phyloP scores from a whole-genome alignment of 208 protist species.

The Naegleria fowleri region DNA sequence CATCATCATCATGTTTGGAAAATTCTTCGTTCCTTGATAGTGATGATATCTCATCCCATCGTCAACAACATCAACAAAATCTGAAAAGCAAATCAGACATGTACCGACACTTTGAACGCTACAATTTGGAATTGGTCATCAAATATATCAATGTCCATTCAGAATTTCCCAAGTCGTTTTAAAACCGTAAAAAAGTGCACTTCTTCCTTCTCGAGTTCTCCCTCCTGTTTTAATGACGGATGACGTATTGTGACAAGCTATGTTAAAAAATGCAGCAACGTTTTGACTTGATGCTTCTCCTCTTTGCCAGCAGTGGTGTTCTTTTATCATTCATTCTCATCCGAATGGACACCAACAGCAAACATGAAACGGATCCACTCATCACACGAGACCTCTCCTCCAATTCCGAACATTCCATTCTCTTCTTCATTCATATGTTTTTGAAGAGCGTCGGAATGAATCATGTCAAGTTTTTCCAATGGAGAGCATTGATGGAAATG shows the following conservation, averaged over 20 bases:
- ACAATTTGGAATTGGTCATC: neutral
- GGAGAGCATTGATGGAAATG: neutral
- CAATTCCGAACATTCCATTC: neutral
- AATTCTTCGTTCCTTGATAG: too few species aligned
- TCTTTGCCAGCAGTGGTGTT: neutral
- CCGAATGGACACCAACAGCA: neutral
- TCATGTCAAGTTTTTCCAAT: neutral
- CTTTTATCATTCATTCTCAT: neutral
- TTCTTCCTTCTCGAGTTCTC: too few species aligned
- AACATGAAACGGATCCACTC: neutral
- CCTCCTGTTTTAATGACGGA: too few species aligned
- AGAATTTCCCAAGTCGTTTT: too few species aligned
- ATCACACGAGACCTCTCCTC: neutral
- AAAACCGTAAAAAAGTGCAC: neutral
- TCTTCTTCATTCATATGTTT: neutral
- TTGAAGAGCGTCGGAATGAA: neutral
- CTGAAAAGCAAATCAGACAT: neutral
- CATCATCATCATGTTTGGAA: too few species aligned
- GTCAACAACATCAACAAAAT: neutral
- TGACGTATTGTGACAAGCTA: neutral
- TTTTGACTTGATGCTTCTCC: neutral
- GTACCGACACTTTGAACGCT: neutral
- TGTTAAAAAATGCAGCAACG: neutral
- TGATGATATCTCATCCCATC: too few species aligned
- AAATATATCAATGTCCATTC: neutral